phyloP scores from a whole-genome alignment of 257 asterid species.

The Penstemon eatonii region DNA sequence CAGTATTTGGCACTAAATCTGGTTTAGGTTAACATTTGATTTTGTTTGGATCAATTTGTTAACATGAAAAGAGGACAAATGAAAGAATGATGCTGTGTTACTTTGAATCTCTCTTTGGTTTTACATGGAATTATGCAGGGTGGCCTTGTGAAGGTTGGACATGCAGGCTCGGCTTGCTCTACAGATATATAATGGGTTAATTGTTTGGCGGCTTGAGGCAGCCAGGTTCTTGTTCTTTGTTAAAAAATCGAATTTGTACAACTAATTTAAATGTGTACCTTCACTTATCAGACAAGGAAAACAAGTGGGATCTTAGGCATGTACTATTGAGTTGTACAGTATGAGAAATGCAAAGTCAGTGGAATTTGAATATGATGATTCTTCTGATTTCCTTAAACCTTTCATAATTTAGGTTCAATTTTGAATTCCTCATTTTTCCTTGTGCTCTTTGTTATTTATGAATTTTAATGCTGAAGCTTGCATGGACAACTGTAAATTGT shows the following conservation, averaged over 20 bases:
- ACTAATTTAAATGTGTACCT: slow-evolving; percentile 6
- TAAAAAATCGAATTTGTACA: slow-evolving; percentile 13
- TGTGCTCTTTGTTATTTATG: not conserved
- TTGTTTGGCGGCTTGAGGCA: slow-evolving; percentile 22
- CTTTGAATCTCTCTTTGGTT: not conserved
- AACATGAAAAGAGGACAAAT: slow-evolving; percentile 7
- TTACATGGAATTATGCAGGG: slow-evolving; percentile 5
- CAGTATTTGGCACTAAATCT: slow-evolving; percentile 50
- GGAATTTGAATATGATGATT: not conserved
- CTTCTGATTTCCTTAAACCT: not conserved
- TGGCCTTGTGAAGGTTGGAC: slow-evolving; percentile 1
- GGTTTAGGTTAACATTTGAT: slow-evolving; percentile 37
- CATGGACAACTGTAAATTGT: no score
- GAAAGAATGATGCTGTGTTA: slow-evolving; percentile 22
- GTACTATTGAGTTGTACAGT: slow-evolving; percentile 23
- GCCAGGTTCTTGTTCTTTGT: not conserved
- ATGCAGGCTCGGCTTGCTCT: not conserved
- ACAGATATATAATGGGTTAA: slow-evolving; percentile 5
- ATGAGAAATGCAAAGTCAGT: slow-evolving; percentile 19
- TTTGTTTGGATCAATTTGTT: slow-evolving; percentile 14
- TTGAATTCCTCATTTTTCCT: not conserved
- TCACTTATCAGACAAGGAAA: slow-evolving; percentile 5
- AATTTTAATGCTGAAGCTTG: no score
- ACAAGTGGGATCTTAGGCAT: slow-evolving; percentile 22
- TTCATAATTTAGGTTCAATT: not conserved